phyloP scores from a whole-genome alignment of 208 protist species.

The Trypanosoma melophagium region DNA sequence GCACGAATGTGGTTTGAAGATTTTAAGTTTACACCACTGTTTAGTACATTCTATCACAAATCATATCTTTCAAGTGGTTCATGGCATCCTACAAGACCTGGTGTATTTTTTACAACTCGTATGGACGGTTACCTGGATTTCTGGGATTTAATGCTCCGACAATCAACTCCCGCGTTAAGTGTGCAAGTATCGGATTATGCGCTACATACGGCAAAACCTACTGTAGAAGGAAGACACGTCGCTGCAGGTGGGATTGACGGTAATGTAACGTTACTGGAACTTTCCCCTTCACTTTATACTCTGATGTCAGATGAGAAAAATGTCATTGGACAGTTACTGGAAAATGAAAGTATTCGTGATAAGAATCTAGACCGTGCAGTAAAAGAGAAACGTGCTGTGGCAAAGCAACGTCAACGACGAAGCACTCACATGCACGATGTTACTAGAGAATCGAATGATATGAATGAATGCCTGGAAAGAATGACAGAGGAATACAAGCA shows the following conservation, averaged over 20 bases:
- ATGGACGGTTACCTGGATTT: slow-evolving; percentile 96
- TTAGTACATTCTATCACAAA: slow-evolving; percentile 95
- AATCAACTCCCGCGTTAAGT: slow-evolving; percentile 90
- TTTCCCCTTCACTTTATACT: slow-evolving; percentile 88
- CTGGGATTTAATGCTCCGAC: slow-evolving; percentile 95
- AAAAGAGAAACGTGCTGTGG: slow-evolving; percentile 77
- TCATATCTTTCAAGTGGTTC: slow-evolving; percentile 93
- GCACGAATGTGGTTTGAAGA: slow-evolving; percentile 96
- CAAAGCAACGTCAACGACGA: slow-evolving; percentile 63
- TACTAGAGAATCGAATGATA: slow-evolving; percentile 28
- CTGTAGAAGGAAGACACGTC: slow-evolving; percentile 78
- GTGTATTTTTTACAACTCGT: slow-evolving; percentile 95
- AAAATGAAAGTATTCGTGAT: slow-evolving; percentile 92
- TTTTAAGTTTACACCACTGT: slow-evolving; percentile 93
- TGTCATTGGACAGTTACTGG: slow-evolving; percentile 87
- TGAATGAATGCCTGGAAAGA: slow-evolving; percentile 50
- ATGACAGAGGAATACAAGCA: slow-evolving; percentile 55
- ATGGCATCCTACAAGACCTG: slow-evolving; percentile 93
- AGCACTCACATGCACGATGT: slow-evolving; percentile 60
- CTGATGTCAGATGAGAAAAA: slow-evolving; percentile 88
- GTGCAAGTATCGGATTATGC: slow-evolving; percentile 91
- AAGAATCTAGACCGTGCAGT: slow-evolving; percentile 91
- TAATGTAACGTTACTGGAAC: slow-evolving; percentile 92
- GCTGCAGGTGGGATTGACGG: slow-evolving; percentile 93
- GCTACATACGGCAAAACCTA: slow-evolving; percentile 83